Percentiles rank a stretch among this genome's conserved stretches.
These are phyloP conservation scores for Pleurotus tuber-regium DNA, from an alignment of 768 basidiomycete genomes.

Conservation along the genomic window DNA sequence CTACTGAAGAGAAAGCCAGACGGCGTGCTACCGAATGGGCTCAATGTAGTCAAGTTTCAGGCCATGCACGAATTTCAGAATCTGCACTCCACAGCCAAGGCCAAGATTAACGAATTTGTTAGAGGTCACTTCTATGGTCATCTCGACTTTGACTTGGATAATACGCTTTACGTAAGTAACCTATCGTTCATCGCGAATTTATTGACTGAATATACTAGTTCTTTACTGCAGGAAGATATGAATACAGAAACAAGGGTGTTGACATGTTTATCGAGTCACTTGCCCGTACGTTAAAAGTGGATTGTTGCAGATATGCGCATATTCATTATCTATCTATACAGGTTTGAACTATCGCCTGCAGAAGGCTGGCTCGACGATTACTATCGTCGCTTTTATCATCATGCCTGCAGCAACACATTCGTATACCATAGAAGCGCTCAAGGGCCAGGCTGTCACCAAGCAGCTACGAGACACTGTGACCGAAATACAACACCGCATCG, in stretches of 20 bases:
- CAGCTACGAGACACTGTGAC: slow-evolving; percentile 94
- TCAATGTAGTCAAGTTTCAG: slow-evolving; percentile 98
- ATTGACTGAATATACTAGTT: slow-evolving; percentile 47
- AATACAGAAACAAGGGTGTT: slow-evolving; percentile 98
- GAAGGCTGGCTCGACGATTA: slow-evolving; percentile 64
- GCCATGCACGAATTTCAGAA: slow-evolving; percentile 99
- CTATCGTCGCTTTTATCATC: slow-evolving; percentile 97
- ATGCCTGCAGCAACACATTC: slow-evolving; percentile 97
- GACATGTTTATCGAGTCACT: slow-evolving; percentile 99
- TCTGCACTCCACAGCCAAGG: slow-evolving; percentile 86
- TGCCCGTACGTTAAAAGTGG: slow-evolving; percentile 56
- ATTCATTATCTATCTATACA: slow-evolving; percentile 16
- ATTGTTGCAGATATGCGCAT: slow-evolving; percentile 1
- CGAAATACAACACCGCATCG: slow-evolving; percentile 92
- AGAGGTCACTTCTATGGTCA: slow-evolving; percentile 98
- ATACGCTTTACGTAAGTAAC: slow-evolving; percentile 73
- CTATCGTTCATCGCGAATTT: slow-evolving; percentile 2
- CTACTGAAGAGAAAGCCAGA: slow-evolving; percentile 96
- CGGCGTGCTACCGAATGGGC: slow-evolving; percentile 94
- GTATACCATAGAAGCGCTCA: slow-evolving; percentile 96
- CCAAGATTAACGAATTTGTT: slow-evolving; percentile 98
- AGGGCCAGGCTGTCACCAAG: slow-evolving; percentile 94
- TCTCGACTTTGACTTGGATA: slow-evolving; percentile 94
- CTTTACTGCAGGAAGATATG: slow-evolving; percentile 99
- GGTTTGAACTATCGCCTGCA: slow-evolving; percentile 53